Evolutionary conservation across 805 yeast species (phyloP), one percentile per base, ranked within the genome.

Genomic region (Vanderwaltozyma verrucispora): DNA sequence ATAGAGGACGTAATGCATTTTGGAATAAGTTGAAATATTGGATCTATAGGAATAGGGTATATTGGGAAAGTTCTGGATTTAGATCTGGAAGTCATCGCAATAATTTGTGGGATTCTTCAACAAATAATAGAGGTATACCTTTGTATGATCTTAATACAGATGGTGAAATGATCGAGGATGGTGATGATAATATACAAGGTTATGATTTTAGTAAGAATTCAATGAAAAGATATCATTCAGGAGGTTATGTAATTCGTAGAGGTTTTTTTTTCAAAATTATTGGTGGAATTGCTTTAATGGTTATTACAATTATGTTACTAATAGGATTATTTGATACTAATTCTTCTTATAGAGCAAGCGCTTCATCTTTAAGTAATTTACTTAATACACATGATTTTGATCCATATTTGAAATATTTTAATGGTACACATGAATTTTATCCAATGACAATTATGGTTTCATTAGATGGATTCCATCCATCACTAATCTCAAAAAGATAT

Each of bases 391-490:
- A 25, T 18, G 11, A 33, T 25, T 51, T 48, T 35, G 49, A 53
- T 37, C 54, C 55, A 8, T 42, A 43, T 21, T 30, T 36, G 12
- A 26, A 36, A 28, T 52, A 52, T 34, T 38, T 32, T 27, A 85
- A 85, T 53, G 81, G 85, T 1, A 80, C 94, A 0, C 76, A 73
- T 44, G 63, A 63, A 3, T 84, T 78, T 56, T 65, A 78, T 49
- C 83, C 92, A n/a, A 76, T 94, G 8, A 88, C 96, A 2, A 61
- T 88, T 2, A 54, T 87, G 32, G 66, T 88, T 2, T 85, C 95
- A 1, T 58, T 89, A 21, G 95, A 85, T 56, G 96, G 95, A 9
- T 81, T 88, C 56, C 94, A 88, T 52, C 96, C 96, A 3, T 89
- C 84, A 51, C 82, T 86, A 54, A 73, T 88, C 11, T 75, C 79